phyloP scores from a whole-genome alignment of 306 rosid species.

The Quercus variabilis region DNA sequence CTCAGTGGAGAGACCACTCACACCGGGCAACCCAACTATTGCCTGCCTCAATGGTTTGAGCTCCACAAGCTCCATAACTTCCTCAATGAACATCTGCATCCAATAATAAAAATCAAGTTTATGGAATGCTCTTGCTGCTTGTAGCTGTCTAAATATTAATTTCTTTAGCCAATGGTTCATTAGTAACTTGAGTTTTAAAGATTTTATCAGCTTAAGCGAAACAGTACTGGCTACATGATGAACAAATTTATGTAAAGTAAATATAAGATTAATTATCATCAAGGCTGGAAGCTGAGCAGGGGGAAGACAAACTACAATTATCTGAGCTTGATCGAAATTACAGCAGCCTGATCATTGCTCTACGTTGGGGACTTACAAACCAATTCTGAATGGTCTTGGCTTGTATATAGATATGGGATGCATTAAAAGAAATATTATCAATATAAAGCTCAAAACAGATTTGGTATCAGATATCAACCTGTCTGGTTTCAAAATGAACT shows the following conservation, averaged over 20 bases:
- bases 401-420: not conserved
- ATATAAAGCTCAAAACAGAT: no score
- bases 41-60: constrained; percentile 34
- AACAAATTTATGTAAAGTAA: no score
- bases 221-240: no score
- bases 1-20: constrained; percentile 43
- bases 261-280: no score
- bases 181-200: no score
- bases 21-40: constrained; percentile 48
- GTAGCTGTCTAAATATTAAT: not conserved
- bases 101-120: not conserved
- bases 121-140: not conserved
- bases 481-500: constrained; percentile 43
- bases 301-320: not conserved
- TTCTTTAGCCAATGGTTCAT: no score
- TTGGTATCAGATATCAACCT: constrained; percentile 28
- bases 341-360: no score
- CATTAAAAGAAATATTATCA: no score
- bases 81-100: constrained; percentile 42
- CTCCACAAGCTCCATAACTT: constrained; percentile 50
- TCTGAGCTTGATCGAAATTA: not conserved
- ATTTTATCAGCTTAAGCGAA: no score
- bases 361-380: not conserved
- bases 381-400: not conserved
- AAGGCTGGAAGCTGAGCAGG: not conserved